Evolutionary conservation across 139 green algal species (phyloP).

Genomic region (Edaphochlamys debaryana): DNA sequence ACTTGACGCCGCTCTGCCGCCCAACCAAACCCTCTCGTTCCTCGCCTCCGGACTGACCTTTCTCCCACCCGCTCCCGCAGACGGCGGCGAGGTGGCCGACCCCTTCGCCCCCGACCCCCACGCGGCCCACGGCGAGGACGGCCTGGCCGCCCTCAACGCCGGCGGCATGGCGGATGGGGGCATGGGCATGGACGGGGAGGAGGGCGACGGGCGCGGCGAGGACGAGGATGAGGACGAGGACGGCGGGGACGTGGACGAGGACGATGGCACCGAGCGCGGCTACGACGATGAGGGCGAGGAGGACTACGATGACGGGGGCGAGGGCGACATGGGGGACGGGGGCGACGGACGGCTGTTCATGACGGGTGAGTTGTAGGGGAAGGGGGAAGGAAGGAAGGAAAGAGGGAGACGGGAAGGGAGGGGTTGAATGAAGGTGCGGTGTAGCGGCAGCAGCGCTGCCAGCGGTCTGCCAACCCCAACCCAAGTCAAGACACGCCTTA

Average conservation of each 20-base stretch:
- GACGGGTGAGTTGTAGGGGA: not conserved
- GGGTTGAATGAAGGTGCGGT: not conserved
- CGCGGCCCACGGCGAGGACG: conserved; percentile 29
- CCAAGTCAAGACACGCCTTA: too few species aligned
- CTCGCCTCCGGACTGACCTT: not conserved
- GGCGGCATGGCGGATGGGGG: too few species aligned
- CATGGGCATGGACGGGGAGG: conserved; percentile 20
- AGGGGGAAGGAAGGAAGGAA: too few species aligned
- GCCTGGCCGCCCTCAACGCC: not conserved
- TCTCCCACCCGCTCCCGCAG: not conserved
- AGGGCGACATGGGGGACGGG: not conserved
- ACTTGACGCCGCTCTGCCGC: not conserved
- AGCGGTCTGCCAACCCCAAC: too few species aligned
- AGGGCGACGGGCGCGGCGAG: not conserved
- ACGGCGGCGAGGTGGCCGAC: conserved; percentile 15
- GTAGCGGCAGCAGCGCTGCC: not conserved
- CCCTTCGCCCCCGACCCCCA: conserved; percentile 27
- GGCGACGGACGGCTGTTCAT: conserved; percentile 1
- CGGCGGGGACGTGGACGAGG: conserved; percentile 52
- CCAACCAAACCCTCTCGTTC: not conserved
- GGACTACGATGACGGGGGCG: conserved; percentile 49
- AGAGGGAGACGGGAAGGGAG: too few species aligned
- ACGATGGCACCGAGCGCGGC: conserved; percentile 51
- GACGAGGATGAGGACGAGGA: conserved; percentile 31
- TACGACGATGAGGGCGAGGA: conserved; percentile 50